Base-by-base conservation (phyloP, 352 stramenopile genomes). In the Globisporangium orthogonon region DNA sequence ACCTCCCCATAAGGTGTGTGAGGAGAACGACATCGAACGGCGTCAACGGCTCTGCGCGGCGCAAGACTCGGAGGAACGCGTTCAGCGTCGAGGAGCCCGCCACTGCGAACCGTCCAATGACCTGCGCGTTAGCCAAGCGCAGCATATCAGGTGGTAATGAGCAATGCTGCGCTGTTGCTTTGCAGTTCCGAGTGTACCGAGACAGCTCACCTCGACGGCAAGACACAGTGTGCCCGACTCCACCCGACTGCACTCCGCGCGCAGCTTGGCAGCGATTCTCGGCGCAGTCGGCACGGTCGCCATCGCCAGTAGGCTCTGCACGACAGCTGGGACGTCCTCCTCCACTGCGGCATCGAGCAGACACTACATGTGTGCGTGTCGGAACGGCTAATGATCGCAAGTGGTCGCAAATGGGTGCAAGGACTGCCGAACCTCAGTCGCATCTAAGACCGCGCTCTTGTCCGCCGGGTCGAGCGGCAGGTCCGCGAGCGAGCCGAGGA, bases 261-360 rank as follows among this genome's bases (percentile, higher is more conserved):
- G 77, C 50, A 92, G 70, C 53, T 82, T 80, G 14, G 49, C 53
- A 9, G 76, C 69, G n/a, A 85, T 75, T 9, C 79, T 73, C 0
- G 64, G 44, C 7, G 78, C 74, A 14, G 69, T 76, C 9, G 67
- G 57, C 11, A 78, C 67, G 0, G 81, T 89, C 9, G 87, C 54
- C 73, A 94, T 91, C 1, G 75, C 76, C 46, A 94, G 60, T 29
- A 94, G 60, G 40, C 82, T 92, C 51, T 90, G 76, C 9, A 91
- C 76, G 10, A 92, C 79, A 0, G 82, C 74, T 5, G 84, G 84
- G 0, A 94, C 73, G 50, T 94, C 84, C n/a, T 86, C 73, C 48
- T 94, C 84, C 46, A 71, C 81, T 2, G 80, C 81, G 4, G 82
- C 83, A 52, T 85, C 71, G n/a, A 94, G 63, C 53, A 91, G 49